Percentiles rank a stretch among this genome's conserved stretches.
phyloP scores from a whole-genome alignment of 2,329 filamentous ascomycete species.

The Alternaria sp. region DNA sequence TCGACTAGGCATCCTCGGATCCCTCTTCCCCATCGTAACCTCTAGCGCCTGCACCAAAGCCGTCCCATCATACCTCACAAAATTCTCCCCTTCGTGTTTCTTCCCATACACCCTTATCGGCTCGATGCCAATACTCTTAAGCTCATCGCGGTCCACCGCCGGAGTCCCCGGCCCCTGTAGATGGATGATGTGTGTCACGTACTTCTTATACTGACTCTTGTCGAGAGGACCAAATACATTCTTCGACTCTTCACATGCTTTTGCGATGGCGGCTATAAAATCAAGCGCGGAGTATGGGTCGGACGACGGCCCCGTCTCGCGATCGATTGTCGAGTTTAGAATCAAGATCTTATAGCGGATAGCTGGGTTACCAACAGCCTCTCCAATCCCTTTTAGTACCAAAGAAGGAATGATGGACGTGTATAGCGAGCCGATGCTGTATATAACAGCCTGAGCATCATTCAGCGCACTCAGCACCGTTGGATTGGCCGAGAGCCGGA shows the following conservation, averaged over 20 bases:
- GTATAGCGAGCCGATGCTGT: conserved; percentile 93
- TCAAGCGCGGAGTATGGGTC: conserved; percentile 76
- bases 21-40: conserved; percentile 75
- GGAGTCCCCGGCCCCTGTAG: conserved; percentile 76
- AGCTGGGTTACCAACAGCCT: conserved; percentile 63
- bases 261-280: conserved; percentile 81
- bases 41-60: conserved; percentile 79
- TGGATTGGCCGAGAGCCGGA: conserved; percentile 82
- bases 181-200: conserved; percentile 86
- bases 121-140: conserved; percentile 76
- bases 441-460: conserved; percentile 74
- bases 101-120: conserved; percentile 79
- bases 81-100: conserved; percentile 62
- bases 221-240: conserved; percentile 17
- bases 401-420: conserved; percentile 87
- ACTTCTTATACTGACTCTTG: conserved; percentile 65
- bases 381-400: conserved; percentile 77
- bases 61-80: conserved; percentile 76
- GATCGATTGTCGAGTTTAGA: conserved; percentile 82
- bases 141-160: conserved; percentile 69
- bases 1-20: conserved; percentile 62
- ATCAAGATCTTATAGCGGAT: conserved; percentile 80
- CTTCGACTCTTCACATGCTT: conserved; percentile 67
- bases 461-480: conserved; percentile 75
- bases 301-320: conserved; percentile 79